These are phyloP conservation scores for Boletus rubroflammeus DNA, from an alignment of 768 basidiomycete species.

Conservation along the genomic window DNA sequence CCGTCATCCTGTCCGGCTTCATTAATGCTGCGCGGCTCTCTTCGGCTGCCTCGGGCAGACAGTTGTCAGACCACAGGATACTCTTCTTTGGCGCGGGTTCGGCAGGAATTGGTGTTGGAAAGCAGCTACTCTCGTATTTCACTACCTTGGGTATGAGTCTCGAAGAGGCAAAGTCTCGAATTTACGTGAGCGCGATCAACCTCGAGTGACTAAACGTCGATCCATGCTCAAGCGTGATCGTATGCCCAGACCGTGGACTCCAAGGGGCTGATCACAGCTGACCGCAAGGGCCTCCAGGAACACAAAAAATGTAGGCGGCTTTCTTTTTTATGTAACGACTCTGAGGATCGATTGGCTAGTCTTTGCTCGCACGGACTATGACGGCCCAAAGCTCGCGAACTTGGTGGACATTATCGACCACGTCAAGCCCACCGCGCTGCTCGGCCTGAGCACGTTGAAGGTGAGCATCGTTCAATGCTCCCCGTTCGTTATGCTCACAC, in stretches of 20 bases:
- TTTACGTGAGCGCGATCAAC: constrained; percentile 50
- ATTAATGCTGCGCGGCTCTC: constrained; percentile 66
- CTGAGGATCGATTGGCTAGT: constrained; percentile 31
- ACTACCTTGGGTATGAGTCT: constrained; percentile 53
- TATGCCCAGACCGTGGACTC: constrained; percentile 64
- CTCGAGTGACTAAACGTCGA: background rate
- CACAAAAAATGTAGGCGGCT: constrained; percentile 64
- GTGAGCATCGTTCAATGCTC: constrained; percentile 7
- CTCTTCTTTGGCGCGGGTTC: constrained; percentile 57
- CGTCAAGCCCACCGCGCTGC: constrained; percentile 73
- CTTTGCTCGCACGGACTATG: constrained; percentile 70
- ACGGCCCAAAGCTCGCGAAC: constrained; percentile 57
- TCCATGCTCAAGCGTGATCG: constrained; percentile 11
- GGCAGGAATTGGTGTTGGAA: constrained; percentile 53
- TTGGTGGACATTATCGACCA: constrained; percentile 65
- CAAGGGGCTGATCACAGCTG: constrained; percentile 69
- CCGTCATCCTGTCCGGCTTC: constrained; percentile 74
- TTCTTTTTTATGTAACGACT: background rate
- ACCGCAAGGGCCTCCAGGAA: constrained; percentile 62
- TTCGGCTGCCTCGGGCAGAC: constrained; percentile 40
- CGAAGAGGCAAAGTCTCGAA: constrained; percentile 61
- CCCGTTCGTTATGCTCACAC: background rate
- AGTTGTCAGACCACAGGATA: constrained; percentile 48
- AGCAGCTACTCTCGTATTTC: constrained; percentile 48
- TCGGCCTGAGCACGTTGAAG: constrained; percentile 64